A percentile compares a stretch with the other conserved stretches of the same genome.
phyloP scores from a whole-genome alignment of 2,329 filamentous ascomycete species.

The Xylariaceae sp. region DNA sequence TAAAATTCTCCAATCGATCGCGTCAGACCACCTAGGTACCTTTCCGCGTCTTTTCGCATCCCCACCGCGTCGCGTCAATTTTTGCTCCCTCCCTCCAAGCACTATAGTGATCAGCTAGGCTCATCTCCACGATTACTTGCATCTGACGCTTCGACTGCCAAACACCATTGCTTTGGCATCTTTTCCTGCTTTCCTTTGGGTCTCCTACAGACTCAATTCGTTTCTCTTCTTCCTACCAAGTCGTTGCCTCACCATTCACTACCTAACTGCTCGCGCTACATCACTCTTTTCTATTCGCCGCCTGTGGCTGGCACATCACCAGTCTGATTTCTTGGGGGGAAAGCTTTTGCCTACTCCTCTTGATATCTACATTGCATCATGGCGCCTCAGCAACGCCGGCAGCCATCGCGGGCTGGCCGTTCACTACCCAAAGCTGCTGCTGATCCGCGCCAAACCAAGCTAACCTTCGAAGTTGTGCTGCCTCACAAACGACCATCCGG shows the following conservation, averaged over 20 bases:
- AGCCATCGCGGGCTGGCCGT: background rate
- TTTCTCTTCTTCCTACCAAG: background rate
- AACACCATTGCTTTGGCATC: background rate
- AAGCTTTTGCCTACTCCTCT: background rate
- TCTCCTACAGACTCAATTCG: background rate
- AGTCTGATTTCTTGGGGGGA: background rate
- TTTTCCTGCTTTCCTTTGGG: background rate
- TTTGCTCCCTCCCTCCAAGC: background rate
- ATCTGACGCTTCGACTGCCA: background rate
- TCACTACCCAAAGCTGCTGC: background rate
- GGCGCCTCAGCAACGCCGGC: background rate
- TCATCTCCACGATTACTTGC: background rate
- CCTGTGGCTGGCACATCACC: background rate
- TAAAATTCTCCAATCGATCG: conserved; percentile 2
- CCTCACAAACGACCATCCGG: background rate
- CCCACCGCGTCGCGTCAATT: conserved; percentile 3
- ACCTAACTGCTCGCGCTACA: background rate
- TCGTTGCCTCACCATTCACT: conserved; percentile 1
- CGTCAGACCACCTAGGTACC: background rate
- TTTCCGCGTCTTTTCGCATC: conserved; percentile 1
- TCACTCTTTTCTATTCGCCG: background rate
- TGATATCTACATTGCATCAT: conserved; percentile 5
- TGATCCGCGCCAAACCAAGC: background rate
- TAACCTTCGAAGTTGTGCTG: background rate
- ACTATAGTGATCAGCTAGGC: conserved; percentile 1